phyloP scores from a whole-genome alignment of 345 rosid species.

The Citrus sinensis region DVS_A1.0 CM039169.1:29576501-29577000 shows the following conservation, averaged over 20 bases:
- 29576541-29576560: not conserved
- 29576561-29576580: not conserved
- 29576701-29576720: not conserved
- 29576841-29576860: constrained; percentile 84
- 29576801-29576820: constrained; percentile 98
- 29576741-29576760: not conserved
- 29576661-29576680: too few species aligned
- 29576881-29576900: constrained; percentile 87
- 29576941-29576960: constrained; percentile 54
- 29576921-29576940: constrained; percentile 59
- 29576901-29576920: constrained; percentile 68
- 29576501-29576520: not conserved
- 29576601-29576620: too few species aligned
- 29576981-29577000: constrained; percentile 83
- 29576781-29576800: constrained; percentile 34
- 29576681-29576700: too few species aligned
- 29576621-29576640: not conserved
- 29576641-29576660: not conserved
- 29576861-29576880: constrained; percentile 84
- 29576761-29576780: not conserved
- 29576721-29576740: not conserved
- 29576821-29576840: constrained; percentile 85
- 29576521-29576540: not conserved
- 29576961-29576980: constrained; percentile 75
- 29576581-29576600: not conserved